phyloP scores from a whole-genome alignment of 2,329 filamentous ascomycete genomes.

The Cytospora mali region DNA sequence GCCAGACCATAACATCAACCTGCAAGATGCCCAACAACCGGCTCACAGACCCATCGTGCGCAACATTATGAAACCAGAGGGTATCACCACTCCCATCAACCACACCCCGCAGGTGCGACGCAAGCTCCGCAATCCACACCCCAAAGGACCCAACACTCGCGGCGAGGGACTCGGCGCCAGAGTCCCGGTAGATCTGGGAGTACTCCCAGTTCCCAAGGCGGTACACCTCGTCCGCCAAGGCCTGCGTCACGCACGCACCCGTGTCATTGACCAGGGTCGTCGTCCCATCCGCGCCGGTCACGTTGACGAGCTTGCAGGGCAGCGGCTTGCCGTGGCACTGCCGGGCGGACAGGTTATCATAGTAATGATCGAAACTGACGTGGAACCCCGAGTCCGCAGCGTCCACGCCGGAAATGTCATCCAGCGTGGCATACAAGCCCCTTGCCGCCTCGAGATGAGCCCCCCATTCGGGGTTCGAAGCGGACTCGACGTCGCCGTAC shows the following conservation, averaged over 20 bases:
- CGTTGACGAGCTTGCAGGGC: slow-evolving; percentile 61
- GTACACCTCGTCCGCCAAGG: slow-evolving; percentile 69
- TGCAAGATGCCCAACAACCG: slow-evolving; percentile 71
- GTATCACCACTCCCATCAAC: slow-evolving; percentile 44
- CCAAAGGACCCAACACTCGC: slow-evolving; percentile 66
- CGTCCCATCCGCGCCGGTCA: slow-evolving; percentile 32
- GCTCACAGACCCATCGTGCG: slow-evolving; percentile 76
- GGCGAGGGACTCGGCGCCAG: slow-evolving; percentile 57
- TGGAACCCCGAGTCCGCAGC: slow-evolving; percentile 65
- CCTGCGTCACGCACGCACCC: slow-evolving; percentile 61
- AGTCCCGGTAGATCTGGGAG: slow-evolving; percentile 73
- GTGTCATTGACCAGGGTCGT: slow-evolving; percentile 42
- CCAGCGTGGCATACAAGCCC: slow-evolving; percentile 61
- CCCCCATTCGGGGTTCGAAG: slow-evolving; percentile 57
- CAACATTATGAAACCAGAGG: slow-evolving; percentile 74
- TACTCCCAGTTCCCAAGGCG: slow-evolving; percentile 81
- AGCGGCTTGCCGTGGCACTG: slow-evolving; percentile 75
- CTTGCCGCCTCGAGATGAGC: slow-evolving; percentile 61
- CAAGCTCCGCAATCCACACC: slow-evolving; percentile 74
- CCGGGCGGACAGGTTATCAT: slow-evolving; percentile 77
- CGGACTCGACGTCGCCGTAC: slow-evolving; percentile 48
- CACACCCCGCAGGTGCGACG: slow-evolving; percentile 61
- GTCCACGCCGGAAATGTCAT: slow-evolving; percentile 68
- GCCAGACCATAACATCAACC: slow-evolving; percentile 78
- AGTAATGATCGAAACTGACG: slow-evolving; percentile 77